phyloP scores from a whole-genome alignment of 2,329 filamentous ascomycete species.

The Colletotrichum cuscutae region DNA sequence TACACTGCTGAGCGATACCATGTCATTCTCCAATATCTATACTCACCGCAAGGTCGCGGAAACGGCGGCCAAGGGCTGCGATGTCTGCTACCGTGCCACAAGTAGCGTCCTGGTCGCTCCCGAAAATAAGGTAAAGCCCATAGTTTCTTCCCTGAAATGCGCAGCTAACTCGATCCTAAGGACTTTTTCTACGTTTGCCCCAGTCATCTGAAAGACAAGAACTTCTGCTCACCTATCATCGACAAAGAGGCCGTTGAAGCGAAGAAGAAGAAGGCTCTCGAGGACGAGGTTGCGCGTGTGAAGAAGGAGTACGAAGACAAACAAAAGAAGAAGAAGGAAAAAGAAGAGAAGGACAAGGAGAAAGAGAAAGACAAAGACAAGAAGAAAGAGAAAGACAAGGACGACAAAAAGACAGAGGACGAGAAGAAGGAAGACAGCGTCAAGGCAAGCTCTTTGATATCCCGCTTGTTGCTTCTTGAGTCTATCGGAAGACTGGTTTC shows the following conservation, averaged over 20 bases:
- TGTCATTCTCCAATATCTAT: conserved; percentile 81
- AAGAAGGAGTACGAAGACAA: conserved; percentile 84
- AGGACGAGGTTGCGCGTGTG: conserved; percentile 71
- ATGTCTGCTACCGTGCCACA: conserved; percentile 91
- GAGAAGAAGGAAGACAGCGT: conserved; percentile 45
- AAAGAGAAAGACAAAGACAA: conserved; percentile 60
- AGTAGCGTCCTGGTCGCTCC: conserved; percentile 88
- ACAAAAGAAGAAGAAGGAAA: conserved; percentile 74
- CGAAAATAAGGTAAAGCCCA: conserved; percentile 78
- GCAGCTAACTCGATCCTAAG: conserved; percentile 41
- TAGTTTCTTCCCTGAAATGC: not conserved
- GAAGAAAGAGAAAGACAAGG: conserved; percentile 56
- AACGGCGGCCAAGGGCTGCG: conserved; percentile 83
- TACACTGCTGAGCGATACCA: conserved; percentile 37
- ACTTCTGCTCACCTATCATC: conserved; percentile 81
- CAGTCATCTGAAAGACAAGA: conserved; percentile 82
- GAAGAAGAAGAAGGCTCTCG: conserved; percentile 73
- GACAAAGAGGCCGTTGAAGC: conserved; percentile 74
- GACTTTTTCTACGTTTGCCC: conserved; percentile 95
- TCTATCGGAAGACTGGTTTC: not conserved
- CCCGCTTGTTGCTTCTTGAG: too few relatives aligned
- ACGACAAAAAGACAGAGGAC: conserved; percentile 50
- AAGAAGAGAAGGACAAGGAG: conserved; percentile 68
- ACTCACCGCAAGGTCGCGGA: conserved; percentile 89
- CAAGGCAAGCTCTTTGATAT: conserved; percentile 37